phyloP scores from a whole-genome alignment of 331 rosid species.

The Acacia pycnantha region DNA sequence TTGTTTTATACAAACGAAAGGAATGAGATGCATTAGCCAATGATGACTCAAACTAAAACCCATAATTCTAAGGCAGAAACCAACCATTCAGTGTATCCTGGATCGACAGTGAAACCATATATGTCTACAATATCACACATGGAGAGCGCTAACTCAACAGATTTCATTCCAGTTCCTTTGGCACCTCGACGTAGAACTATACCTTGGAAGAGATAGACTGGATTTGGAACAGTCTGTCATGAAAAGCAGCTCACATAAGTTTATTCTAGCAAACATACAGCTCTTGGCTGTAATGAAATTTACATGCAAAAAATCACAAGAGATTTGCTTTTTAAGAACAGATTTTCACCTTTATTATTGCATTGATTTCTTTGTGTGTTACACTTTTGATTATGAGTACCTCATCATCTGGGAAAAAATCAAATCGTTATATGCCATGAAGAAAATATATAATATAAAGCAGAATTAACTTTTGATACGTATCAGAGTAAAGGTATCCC shows the following conservation, averaged over 20 bases:
- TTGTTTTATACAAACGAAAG: not conserved
- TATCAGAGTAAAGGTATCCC: slow-evolving; percentile 8
- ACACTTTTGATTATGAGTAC: slow-evolving; percentile 91
- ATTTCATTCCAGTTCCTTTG: slow-evolving; percentile 99
- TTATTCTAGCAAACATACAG: not conserved
- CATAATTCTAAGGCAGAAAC: slow-evolving; percentile 31
- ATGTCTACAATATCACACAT: slow-evolving; percentile 95
- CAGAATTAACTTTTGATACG: slow-evolving; percentile 7
- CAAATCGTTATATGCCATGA: slow-evolving; percentile 14
- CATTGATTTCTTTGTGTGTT: slow-evolving; percentile 80
- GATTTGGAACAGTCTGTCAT: slow-evolving; percentile 84
- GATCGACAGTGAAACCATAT: slow-evolving; percentile 98
- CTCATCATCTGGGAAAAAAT: slow-evolving; percentile 60
- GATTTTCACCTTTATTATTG: slow-evolving; percentile 74
- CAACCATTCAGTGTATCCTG: slow-evolving; percentile 96
- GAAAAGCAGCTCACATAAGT: slow-evolving; percentile 23
- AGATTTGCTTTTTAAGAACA: slow-evolving; percentile 26
- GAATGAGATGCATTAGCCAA: slow-evolving; percentile 2
- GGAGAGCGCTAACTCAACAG: slow-evolving; percentile 91
- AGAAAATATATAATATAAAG: not conserved
- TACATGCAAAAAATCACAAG: slow-evolving; percentile 15
- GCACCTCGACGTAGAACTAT: slow-evolving; percentile 99
- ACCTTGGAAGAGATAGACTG: slow-evolving; percentile 98
- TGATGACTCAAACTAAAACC: slow-evolving; percentile 11
- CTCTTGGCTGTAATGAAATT: slow-evolving; percentile 20